Evolutionary conservation across 768 basidiomycete species (phyloP), one percentile per base, ranked within the genome.

Genomic region (Amanita brunnescens): DNA sequence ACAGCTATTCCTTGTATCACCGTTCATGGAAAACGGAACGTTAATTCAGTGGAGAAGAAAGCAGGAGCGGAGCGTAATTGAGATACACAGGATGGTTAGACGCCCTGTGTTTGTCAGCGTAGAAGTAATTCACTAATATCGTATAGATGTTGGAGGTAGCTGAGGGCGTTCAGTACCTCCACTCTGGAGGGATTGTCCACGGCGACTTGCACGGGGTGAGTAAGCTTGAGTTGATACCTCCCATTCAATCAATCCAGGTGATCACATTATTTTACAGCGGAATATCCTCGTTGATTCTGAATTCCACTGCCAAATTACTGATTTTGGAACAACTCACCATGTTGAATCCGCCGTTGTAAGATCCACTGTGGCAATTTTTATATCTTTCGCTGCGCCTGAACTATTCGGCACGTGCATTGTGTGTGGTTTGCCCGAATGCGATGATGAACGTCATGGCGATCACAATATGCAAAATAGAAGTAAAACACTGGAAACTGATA

Each of bases 131-230:
- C 7, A 7, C 26, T 29, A 7, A 29, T 34, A 20, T n/a, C 5
- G 26, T 6, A n/a, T 49, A 5, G 37, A 18, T 38, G 37, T 16
- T 38, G 16, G 37, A 49, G 23, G 48, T 49, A 26, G 48, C 48
- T 3, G 48, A 49, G 13, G 48, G 48, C 35, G 2, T 49, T 8
- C 35, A 18, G 24, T 40, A 49, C 18, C 6, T 49, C 16, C 48
- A 49, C 20, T 49, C 48, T 9, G 48, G 39, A 49, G 48, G 48
- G 2, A 30, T 49, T 14, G n/a, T 40, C 8, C 48, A 49, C 18
- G 48, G 37, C 30, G 38, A 49, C 16, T 9, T 49, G 7, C 35
- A 24, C 16, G 48, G 48, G 6, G 48, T 40, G 16, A 39, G 37
- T 29, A 29, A 29, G 26, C 26, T 29, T 29, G 26, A 29, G 26